Percentiles rank a stretch among this genome's conserved stretches.
These are phyloP conservation scores for Parathielavia appendiculata DNA, from an alignment of 495 filamentous ascomycete genomes.

Conservation along the genomic window DNA sequence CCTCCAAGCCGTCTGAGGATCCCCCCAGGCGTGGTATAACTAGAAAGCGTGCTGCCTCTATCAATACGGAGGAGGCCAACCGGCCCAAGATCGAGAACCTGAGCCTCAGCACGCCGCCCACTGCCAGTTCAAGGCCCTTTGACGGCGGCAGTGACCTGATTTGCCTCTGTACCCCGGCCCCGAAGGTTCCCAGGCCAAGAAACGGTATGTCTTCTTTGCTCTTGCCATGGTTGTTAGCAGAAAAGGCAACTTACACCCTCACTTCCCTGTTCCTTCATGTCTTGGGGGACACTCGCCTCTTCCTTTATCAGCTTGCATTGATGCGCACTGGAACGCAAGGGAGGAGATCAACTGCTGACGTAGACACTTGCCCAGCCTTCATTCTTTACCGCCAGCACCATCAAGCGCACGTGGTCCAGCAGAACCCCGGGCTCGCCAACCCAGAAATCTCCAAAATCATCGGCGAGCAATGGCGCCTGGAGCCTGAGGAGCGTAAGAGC, in stretches of 20 bases:
- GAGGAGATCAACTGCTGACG: slow-evolving; percentile 10
- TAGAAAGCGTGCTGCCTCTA: slow-evolving; percentile 46
- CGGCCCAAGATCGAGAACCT: slow-evolving; percentile 40
- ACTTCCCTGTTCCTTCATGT: slow-evolving; percentile 6
- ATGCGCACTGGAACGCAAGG: not conserved
- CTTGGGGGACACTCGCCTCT: not conserved
- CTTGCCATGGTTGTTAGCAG: not conserved
- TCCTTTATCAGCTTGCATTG: not conserved
- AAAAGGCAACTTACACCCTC: not conserved
- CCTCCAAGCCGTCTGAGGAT: not conserved
- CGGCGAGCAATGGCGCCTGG: slow-evolving; percentile 81
- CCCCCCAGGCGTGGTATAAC: slow-evolving; percentile 24
- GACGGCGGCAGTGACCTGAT: slow-evolving; percentile 46
- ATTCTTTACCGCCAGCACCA: slow-evolving; percentile 96
- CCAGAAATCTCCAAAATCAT: slow-evolving; percentile 98
- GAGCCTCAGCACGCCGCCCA: slow-evolving; percentile 34
- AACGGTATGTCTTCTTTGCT: slow-evolving; percentile 60
- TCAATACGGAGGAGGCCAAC: slow-evolving; percentile 44
- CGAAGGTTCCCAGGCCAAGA: slow-evolving; percentile 87
- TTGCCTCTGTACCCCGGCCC: slow-evolving; percentile 89
- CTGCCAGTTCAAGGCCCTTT: slow-evolving; percentile 25
- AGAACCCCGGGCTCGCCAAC: slow-evolving; percentile 86
- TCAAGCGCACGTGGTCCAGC: slow-evolving; percentile 71
- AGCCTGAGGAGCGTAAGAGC: slow-evolving; percentile 68
- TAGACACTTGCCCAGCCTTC: slow-evolving; percentile 61